A percentile compares a stretch with the other conserved stretches of the same genome.
Conservation (phyloP, 495 filamentous ascomycete genomes). For the Niebla homalea region DNA sequence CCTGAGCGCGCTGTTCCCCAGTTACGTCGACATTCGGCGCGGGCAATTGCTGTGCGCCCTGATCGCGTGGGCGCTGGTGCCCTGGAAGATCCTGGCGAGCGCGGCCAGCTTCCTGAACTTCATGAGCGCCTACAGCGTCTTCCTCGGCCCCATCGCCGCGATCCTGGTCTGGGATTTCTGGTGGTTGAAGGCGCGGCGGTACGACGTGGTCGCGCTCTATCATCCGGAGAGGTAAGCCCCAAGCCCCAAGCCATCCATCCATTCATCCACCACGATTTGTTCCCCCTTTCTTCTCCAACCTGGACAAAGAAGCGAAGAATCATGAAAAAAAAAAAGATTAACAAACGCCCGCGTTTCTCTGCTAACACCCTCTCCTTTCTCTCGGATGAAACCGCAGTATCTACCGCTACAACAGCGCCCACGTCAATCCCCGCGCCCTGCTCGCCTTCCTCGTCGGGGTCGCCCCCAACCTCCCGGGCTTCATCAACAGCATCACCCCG, state of each 20-base stretch:
- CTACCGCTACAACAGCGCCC: slow-evolving; percentile 41
- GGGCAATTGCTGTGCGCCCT: slow-evolving; percentile 49
- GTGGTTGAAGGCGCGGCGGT: slow-evolving; percentile 45
- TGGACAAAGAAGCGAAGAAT: neutral
- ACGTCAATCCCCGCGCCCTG: slow-evolving; percentile 54
- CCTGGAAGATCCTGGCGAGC: slow-evolving; percentile 49
- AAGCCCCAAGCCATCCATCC: too few relatives aligned
- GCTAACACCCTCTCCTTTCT: neutral
- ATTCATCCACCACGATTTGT: too few relatives aligned
- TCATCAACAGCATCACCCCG: slow-evolving; percentile 37
- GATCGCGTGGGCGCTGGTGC: slow-evolving; percentile 46
- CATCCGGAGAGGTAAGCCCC: slow-evolving; percentile 19
- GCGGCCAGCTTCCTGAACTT: slow-evolving; percentile 46
- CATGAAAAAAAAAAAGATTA: neutral
- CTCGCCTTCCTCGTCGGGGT: slow-evolving; percentile 51
- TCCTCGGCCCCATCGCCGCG: slow-evolving; percentile 55
- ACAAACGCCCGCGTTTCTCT: neutral
- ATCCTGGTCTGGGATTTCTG: slow-evolving; percentile 59
- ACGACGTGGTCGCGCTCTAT: slow-evolving; percentile 43
- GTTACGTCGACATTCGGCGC: slow-evolving; percentile 47
- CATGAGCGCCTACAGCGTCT: slow-evolving; percentile 52
- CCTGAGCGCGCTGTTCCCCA: slow-evolving; percentile 43
- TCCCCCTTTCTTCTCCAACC: neutral
- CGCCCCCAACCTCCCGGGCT: slow-evolving; percentile 45
- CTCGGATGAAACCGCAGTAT: slow-evolving; percentile 12